These are phyloP conservation scores for Coemansia sp. DNA, from an alignment of 192 early-diverging fungal genomes.

Conservation along the genomic window DNA sequence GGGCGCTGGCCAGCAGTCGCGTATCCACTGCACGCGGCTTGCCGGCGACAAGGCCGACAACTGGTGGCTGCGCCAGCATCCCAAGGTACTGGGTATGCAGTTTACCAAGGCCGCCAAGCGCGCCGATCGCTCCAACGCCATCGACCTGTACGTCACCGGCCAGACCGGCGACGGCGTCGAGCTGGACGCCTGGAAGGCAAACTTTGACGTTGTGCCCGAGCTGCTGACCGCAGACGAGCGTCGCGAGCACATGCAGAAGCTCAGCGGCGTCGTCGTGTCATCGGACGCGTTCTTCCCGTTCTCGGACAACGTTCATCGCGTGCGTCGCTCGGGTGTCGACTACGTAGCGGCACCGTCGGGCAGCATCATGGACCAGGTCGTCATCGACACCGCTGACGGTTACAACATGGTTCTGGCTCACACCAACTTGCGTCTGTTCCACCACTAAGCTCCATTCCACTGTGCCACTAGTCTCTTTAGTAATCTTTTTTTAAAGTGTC, in stretches of 20 bases:
- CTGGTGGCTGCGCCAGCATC: constrained; percentile 98
- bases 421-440: constrained; percentile 92
- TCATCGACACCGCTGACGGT: constrained; percentile 79
- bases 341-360: constrained; percentile 91
- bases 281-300: constrained; percentile 99
- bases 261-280: constrained; percentile 76
- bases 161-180: constrained; percentile 71
- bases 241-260: constrained; percentile 66
- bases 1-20: constrained; percentile 97
- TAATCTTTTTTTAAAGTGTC: neutral
- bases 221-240: constrained; percentile 80
- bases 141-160: constrained; percentile 90
- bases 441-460: constrained; percentile 66
- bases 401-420: constrained; percentile 82
- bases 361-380: constrained; percentile 82
- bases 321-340: constrained; percentile 77
- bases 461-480: no score
- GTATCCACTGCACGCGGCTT: constrained; percentile 97
- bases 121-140: constrained; percentile 95
- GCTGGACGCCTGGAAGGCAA: constrained; percentile 75
- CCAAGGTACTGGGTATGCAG: constrained; percentile 82
- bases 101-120: constrained; percentile 90
- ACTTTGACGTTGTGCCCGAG: constrained; percentile 79
- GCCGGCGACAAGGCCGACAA: constrained; percentile 99
- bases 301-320: constrained; percentile 91